These are phyloP conservation scores for Gigaspora rosea DNA, from an alignment of 192 early-diverging fungal genomes.

Conservation along the genomic window DNA sequence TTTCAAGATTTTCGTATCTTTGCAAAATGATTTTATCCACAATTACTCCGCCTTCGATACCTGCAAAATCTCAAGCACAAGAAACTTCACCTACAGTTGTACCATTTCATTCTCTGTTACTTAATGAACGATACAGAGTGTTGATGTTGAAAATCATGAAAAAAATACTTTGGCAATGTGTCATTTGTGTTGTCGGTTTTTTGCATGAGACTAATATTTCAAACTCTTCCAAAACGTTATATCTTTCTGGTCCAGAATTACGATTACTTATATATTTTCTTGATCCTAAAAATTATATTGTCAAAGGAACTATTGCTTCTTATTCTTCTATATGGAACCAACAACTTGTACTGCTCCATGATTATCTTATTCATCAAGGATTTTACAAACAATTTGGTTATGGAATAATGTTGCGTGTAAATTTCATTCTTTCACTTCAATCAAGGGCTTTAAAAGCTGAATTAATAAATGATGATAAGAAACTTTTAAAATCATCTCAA, in stretches of 20 bases:
- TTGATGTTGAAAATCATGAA: not conserved
- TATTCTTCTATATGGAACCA: not conserved
- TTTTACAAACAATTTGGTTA: constrained; percentile 1
- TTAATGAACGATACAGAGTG: not conserved
- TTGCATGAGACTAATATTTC: not conserved
- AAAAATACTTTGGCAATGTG: not conserved
- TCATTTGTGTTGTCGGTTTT: not conserved
- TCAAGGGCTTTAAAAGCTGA: not conserved
- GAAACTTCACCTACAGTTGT: not conserved
- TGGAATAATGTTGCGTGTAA: not conserved
- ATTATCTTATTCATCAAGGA: constrained; percentile 12
- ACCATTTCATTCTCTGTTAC: constrained; percentile 8
- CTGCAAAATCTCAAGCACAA: not conserved
- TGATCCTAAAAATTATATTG: constrained; percentile 36
- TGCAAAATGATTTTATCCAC: constrained; percentile 21
- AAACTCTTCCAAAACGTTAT: constrained; percentile 21
- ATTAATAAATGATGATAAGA: constrained; percentile 21
- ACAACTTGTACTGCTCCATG: not conserved
- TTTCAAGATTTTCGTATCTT: constrained; percentile 1
- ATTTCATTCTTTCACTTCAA: not conserved
- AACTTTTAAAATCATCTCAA: constrained; percentile 31
- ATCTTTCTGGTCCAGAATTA: constrained; percentile 44
- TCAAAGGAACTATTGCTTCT: constrained; percentile 30
- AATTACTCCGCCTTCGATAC: not conserved
- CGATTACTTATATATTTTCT: constrained; percentile 39